phyloP scores from a whole-genome alignment of 805 yeast species.

The Blastobotrys parvus region DNA sequence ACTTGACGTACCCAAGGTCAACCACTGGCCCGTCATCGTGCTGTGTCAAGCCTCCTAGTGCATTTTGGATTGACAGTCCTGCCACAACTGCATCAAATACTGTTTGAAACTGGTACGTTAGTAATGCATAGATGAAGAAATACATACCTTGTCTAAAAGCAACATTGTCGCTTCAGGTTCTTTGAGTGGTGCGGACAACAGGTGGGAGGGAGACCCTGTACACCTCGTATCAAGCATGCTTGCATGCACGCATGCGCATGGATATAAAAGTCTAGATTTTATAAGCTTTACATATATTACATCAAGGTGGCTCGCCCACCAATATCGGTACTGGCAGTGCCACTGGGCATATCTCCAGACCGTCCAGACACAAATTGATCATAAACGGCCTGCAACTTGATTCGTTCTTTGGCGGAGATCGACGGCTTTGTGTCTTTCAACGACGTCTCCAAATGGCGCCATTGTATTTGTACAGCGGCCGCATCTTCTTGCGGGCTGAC shows the following conservation, averaged over 20 bases:
- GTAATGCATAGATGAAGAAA: no score
- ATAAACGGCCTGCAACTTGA: slow-evolving; percentile 57
- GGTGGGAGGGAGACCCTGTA: neutral
- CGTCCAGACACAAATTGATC: slow-evolving; percentile 64
- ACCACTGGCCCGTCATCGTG: neutral
- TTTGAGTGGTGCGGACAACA: no score
- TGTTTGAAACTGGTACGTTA: no score
- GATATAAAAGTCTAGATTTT: no score
- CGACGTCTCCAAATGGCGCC: slow-evolving; percentile 52
- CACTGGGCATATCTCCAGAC: slow-evolving; percentile 84
- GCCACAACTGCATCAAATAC: no score
- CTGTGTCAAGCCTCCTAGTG: no score
- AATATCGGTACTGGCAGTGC: slow-evolving; percentile 66
- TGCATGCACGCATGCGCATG: neutral
- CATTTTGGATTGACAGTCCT: no score
- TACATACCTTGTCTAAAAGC: no score
- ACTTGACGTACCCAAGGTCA: slow-evolving; percentile 9
- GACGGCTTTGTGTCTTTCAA: slow-evolving; percentile 79
- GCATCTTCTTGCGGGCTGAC: slow-evolving; percentile 7
- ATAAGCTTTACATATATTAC: slow-evolving; percentile 34
- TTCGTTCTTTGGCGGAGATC: slow-evolving; percentile 63
- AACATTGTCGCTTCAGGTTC: no score
- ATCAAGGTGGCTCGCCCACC: slow-evolving; percentile 82
- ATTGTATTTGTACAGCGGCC: slow-evolving; percentile 37
- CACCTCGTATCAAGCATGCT: neutral